These are phyloP conservation scores for Venturia carpophila DNA, from an alignment of 2,329 filamentous ascomycete genomes.

Conservation along the genomic window DNA sequence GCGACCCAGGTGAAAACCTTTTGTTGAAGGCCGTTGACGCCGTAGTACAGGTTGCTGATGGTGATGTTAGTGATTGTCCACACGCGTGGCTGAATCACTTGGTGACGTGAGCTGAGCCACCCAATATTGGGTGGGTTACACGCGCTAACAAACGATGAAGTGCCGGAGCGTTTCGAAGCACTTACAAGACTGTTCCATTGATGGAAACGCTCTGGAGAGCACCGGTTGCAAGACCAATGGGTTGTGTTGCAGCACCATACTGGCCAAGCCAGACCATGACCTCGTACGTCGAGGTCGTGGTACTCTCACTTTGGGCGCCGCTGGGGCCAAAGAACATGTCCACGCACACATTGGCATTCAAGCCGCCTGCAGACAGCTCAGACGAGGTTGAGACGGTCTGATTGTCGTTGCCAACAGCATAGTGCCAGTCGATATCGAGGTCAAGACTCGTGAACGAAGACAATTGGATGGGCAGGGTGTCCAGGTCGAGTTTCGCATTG, in stretches of 20 bases:
- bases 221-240: conserved; percentile 37
- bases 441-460: conserved; percentile 34
- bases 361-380: conserved; percentile 25
- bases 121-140: background rate
- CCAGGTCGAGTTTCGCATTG: conserved; percentile 43
- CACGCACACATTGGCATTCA: conserved; percentile 51
- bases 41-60: conserved; percentile 36
- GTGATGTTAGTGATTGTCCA: background rate
- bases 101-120: background rate
- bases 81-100: background rate
- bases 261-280: conserved; percentile 51
- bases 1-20: conserved; percentile 47
- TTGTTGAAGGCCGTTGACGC: conserved; percentile 36
- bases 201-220: conserved; percentile 32
- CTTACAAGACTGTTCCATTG: conserved; percentile 35
- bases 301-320: conserved; percentile 34
- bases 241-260: conserved; percentile 41
- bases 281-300: conserved; percentile 38
- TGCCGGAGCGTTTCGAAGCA: background rate
- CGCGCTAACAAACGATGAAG: background rate
- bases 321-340: conserved; percentile 51
- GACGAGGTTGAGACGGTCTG: conserved; percentile 31
- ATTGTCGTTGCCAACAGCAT: conserved; percentile 39
- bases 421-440: conserved; percentile 45
- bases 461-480: conserved; percentile 39